Evolutionary conservation across 768 basidiomycete genomes (phyloP), one percentile per base, ranked within the genome.

Genomic region (Tylopilus intermedius): DNA sequence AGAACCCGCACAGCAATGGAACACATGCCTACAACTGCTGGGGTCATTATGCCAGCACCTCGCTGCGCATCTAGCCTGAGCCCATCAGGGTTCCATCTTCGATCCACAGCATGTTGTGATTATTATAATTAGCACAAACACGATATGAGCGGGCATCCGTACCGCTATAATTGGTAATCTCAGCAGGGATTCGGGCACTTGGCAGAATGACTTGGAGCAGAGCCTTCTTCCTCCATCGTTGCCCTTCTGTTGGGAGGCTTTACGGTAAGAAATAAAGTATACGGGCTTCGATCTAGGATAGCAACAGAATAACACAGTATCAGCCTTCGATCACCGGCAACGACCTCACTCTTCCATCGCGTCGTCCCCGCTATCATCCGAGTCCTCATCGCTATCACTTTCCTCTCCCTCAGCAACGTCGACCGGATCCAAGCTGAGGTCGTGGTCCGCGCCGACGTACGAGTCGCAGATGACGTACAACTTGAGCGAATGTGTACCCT

Each of bases 381-480:
- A 84, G 21, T 89, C 80, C 11, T 79, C 87, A 51, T 90, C 90
- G 49, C 83, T 84, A 49, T 89, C 88, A 55, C 85, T 88, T 15
- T 90, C 89, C 67, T 92, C 91, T 3, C 93, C 94, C 67, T 95
- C 90, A 0, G 86, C 91, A 49, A 96, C 92, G 24, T 89, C 85
- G 56, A 97, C 80, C 8, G 83, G 75, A 35, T 90, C 88, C 44
- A 97, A 66, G 43, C 81, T 79, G 65, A 97, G 85, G 64, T 94
- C 93, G 62, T 96, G 93, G 63, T 96, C 95, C 33, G 91, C 92
- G 7, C 91, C 92, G 22, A 88, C 75, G 66, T 94, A 95, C 49
- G 88, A 87, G 65, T 96, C 94, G 58, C 92, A 94, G 55, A 98
- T 94, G 50, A 94, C 86, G 61, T 88, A 94, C 35, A 97, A 68